Evolutionary conservation across 306 rosid species (phyloP).

Genomic region (Aeschynomene evenia): DNA sequence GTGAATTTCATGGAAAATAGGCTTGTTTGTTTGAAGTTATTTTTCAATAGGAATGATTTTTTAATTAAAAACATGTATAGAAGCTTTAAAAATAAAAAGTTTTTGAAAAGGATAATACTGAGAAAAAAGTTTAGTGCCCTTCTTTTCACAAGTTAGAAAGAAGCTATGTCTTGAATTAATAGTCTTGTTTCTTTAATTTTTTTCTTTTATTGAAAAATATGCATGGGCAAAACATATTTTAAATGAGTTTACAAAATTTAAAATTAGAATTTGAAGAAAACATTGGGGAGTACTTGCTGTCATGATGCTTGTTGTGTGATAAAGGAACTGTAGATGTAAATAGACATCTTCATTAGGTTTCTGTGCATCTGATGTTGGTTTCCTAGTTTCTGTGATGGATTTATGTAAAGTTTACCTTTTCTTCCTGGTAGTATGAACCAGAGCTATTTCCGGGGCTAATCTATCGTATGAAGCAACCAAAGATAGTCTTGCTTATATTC

Average conservation of each 20-base stretch:
- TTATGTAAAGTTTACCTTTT: background rate
- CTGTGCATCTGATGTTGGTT: background rate
- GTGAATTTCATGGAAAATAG: background rate
- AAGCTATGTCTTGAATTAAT: background rate
- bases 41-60: no score
- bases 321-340: background rate
- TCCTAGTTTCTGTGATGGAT: background rate
- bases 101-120: no score
- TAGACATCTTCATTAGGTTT: background rate
- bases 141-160: no score
- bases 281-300: background rate
- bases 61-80: no score
- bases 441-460: constrained; percentile 81
- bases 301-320: constrained; percentile 12
- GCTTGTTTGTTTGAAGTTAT: no score
- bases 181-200: background rate
- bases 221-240: no score
- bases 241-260: background rate
- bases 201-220: no score
- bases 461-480: constrained; percentile 85
- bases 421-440: constrained; percentile 63
- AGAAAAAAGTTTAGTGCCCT: no score
- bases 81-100: no score
- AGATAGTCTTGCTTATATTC: constrained; percentile 73
- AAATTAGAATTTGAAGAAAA: background rate